These are phyloP conservation scores for Populus hybrid DNA, from an alignment of 441 rosid genomes.

Conservation along the genomic window DNA sequence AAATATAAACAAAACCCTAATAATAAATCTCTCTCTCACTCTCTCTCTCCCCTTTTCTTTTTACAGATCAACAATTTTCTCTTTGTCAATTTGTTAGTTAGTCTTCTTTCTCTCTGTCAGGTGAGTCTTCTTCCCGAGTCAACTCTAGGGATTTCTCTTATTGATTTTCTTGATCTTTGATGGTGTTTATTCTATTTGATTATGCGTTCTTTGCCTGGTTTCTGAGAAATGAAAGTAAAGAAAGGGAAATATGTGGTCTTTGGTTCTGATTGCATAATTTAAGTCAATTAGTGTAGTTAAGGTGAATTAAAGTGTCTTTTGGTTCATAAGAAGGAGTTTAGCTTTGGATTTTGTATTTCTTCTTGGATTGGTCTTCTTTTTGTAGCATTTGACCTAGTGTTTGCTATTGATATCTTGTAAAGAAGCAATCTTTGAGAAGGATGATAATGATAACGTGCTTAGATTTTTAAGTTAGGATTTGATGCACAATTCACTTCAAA, in stretches of 20 bases:
- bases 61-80: constrained; percentile 12
- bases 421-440: not conserved
- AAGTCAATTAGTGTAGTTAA: not conserved
- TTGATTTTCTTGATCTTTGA: not conserved
- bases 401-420: not conserved
- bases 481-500: not conserved
- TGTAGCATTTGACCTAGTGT: not conserved
- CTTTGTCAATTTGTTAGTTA: not conserved
- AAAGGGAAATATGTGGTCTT: not conserved
- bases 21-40: not conserved
- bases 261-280: not conserved
- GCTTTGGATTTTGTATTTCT: not conserved
- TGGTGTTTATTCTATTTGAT: not conserved
- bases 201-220: constrained; percentile 12
- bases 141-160: constrained; percentile 31
- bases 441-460: not conserved
- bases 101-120: constrained; percentile 8
- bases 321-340: not conserved
- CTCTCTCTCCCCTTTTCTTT: constrained; percentile 1
- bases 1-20: constrained; percentile 15
- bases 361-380: not conserved
- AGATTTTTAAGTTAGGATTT: too few relatives aligned
- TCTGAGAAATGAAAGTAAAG: constrained; percentile 8
- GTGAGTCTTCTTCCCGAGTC: constrained; percentile 42
- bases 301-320: not conserved